These are phyloP conservation scores for Phlyctochytrium arcticum DNA, from an alignment of 192 early-diverging fungal species.

Conservation along the genomic window DNA sequence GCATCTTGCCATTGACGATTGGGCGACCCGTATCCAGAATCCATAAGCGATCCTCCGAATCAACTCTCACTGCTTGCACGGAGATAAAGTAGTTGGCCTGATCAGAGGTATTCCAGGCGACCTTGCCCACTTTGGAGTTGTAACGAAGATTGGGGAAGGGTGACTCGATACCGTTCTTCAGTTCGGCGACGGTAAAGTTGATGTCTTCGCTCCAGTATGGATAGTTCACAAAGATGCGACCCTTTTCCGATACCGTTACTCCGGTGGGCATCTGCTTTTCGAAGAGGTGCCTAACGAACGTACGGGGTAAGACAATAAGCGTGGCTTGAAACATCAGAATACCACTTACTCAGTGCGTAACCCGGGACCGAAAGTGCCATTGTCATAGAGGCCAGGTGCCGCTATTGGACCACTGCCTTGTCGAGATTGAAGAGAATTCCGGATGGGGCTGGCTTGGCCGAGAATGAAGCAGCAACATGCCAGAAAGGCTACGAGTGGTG, in stretches of 20 bases:
- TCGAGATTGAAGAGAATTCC: too few relatives aligned
- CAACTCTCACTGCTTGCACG: neutral
- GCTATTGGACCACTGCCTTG: too few relatives aligned
- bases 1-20: neutral
- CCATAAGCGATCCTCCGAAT: neutral
- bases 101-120: neutral
- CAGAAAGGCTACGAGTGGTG: too few relatives aligned
- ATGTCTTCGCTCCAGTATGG: constrained; percentile 4
- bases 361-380: neutral
- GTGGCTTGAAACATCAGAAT: neutral
- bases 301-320: neutral
- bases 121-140: neutral
- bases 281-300: neutral
- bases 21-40: constrained; percentile 7
- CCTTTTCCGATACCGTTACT: constrained; percentile 1
- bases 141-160: neutral
- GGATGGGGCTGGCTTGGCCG: too few relatives aligned
- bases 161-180: neutral
- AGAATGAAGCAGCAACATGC: too few relatives aligned
- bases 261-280: neutral
- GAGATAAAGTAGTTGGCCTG: neutral
- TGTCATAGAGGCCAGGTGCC: neutral
- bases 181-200: constrained; percentile 4
- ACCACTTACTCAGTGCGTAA: neutral
- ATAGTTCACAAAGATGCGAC: constrained; percentile 9